Percentiles rank a stretch among this genome's conserved stretches.
Conservation (phyloP, 2,329 filamentous ascomycete species). For the Stachybotrys elegans region DNA sequence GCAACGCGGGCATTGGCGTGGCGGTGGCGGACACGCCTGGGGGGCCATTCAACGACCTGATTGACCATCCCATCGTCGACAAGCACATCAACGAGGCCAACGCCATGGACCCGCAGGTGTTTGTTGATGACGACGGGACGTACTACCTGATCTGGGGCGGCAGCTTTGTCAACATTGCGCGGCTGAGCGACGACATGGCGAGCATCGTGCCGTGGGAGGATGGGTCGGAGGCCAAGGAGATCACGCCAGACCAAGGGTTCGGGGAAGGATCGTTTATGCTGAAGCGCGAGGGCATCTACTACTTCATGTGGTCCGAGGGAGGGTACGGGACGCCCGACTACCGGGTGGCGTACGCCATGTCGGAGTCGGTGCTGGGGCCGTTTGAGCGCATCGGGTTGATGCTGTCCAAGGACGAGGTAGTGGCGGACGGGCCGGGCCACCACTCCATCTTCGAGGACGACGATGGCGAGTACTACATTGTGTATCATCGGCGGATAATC, state of each 20-base stretch:
- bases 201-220: conserved; percentile 4
- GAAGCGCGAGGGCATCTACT: conserved; percentile 8
- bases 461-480: conserved; percentile 9
- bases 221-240: conserved; percentile 4
- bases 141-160: conserved; percentile 9
- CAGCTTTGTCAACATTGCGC: conserved; percentile 5
- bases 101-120: conserved; percentile 9
- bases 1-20: conserved; percentile 5
- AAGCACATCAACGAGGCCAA: conserved; percentile 3
- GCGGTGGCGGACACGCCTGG: conserved; percentile 5
- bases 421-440: conserved; percentile 10
- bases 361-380: conserved; percentile 5
- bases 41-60: conserved; percentile 7
- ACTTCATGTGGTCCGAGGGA: conserved; percentile 10
- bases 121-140: conserved; percentile 7
- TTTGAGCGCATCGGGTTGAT: conserved; percentile 6
- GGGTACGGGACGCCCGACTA: conserved; percentile 8
- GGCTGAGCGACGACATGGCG: conserved; percentile 7
- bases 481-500: conserved; percentile 7
- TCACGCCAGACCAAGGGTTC: conserved; percentile 7
- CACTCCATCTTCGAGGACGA: conserved; percentile 8
- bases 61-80: conserved; percentile 5
- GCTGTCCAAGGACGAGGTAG: conserved; percentile 5
- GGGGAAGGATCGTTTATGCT: conserved; percentile 7
- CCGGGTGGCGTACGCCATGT: conserved; percentile 8